These are phyloP conservation scores for Falciphora oryzae DNA, from an alignment of 2,329 filamentous ascomycete species.

Conservation along the genomic window DNA sequence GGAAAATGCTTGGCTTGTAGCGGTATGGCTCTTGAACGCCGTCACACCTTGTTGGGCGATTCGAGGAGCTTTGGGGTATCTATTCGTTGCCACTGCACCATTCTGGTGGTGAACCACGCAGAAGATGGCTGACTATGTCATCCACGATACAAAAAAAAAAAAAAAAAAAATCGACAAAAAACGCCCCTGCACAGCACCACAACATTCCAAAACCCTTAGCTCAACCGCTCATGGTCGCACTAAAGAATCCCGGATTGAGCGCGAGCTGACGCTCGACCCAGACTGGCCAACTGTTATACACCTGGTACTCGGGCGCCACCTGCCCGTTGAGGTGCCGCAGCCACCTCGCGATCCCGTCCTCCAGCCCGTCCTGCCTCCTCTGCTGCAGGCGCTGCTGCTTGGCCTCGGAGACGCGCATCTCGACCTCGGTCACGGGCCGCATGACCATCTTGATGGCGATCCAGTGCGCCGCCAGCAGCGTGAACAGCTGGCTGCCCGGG, in stretches of 20 bases:
- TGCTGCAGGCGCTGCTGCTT: slow-evolving; percentile 22
- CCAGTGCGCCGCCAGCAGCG: slow-evolving; percentile 49
- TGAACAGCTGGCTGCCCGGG: slow-evolving; percentile 36
- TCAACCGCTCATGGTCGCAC: slow-evolving; percentile 19
- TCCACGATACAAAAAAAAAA: too few relatives aligned
- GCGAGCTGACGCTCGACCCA: slow-evolving; percentile 49
- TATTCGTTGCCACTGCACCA: too few relatives aligned
- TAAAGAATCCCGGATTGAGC: slow-evolving; percentile 40
- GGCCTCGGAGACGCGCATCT: slow-evolving; percentile 22
- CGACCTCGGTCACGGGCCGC: slow-evolving; percentile 38
- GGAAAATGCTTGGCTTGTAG: too few relatives aligned
- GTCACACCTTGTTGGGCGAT: too few relatives aligned
- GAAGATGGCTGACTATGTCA: too few relatives aligned
- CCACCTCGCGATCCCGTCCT: slow-evolving; percentile 43
- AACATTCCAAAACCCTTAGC: background rate
- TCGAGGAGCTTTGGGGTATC: too few relatives aligned
- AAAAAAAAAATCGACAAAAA: background rate
- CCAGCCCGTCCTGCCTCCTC: slow-evolving; percentile 21
- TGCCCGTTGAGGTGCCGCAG: slow-evolving; percentile 43
- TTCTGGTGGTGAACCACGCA: too few relatives aligned
- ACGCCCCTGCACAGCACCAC: background rate
- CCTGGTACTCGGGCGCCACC: slow-evolving; percentile 36
- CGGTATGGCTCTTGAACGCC: too few relatives aligned
- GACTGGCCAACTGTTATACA: slow-evolving; percentile 46
- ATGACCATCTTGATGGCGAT: slow-evolving; percentile 50